phyloP scores from a whole-genome alignment of 1,284 basidiomycete species.

The Rhodotorula sp. region DNA sequence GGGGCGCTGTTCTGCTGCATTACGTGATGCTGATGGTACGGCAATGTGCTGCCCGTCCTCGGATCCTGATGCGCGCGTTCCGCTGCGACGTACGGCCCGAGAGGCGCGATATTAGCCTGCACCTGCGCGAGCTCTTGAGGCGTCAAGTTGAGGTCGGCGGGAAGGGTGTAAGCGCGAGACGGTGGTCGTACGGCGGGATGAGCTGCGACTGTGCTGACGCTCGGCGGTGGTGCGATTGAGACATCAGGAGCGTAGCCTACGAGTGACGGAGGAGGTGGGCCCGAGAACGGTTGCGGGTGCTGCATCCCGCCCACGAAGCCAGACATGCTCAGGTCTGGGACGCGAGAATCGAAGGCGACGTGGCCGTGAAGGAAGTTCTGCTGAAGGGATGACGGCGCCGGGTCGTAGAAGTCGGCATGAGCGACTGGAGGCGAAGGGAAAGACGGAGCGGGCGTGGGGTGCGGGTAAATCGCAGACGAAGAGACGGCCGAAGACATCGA shows the following conservation, averaged over 20 bases:
- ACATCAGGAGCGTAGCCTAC: not conserved
- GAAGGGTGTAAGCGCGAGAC: not conserved
- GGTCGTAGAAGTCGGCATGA: constrained; percentile 5
- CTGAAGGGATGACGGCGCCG: not conserved
- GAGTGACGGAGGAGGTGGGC: constrained; percentile 14
- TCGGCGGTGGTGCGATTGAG: not conserved
- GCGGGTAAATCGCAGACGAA: constrained; percentile 2
- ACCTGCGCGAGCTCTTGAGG: constrained; percentile 15
- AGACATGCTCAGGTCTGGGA: constrained; percentile 28
- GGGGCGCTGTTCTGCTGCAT: not conserved
- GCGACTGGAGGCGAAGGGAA: constrained; percentile 6
- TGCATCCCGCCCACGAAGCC: constrained; percentile 23
- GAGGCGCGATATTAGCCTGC: constrained; percentile 4
- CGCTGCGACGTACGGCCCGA: constrained; percentile 7
- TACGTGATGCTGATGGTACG: not conserved
- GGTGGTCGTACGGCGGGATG: not conserved
- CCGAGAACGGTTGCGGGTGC: constrained; percentile 4
- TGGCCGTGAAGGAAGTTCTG: not conserved
- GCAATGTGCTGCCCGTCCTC: not conserved
- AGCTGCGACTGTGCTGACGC: too few relatives aligned
- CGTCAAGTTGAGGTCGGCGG: constrained; percentile 2
- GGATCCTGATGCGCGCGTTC: constrained; percentile 2
- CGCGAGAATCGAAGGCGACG: constrained; percentile 16
- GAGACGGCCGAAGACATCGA: constrained; percentile 3
- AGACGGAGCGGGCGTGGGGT: not conserved